Evolutionary conservation across 495 filamentous ascomycete species (phyloP), one percentile per base, ranked within the genome.

Genomic region (Chaetomium tenue): DNA sequence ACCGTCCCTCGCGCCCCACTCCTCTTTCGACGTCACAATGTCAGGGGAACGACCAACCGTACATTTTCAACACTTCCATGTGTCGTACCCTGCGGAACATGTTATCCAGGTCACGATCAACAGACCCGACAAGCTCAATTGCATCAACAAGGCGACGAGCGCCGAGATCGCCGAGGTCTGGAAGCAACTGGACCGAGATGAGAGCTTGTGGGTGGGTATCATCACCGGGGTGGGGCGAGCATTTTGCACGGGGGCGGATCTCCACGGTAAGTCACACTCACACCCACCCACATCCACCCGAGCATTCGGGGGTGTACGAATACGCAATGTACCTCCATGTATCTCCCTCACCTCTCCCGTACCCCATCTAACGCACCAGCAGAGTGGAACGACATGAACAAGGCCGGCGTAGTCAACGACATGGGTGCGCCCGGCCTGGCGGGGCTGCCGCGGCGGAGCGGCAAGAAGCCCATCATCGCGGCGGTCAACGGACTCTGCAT

Each of bases 401-500:
- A 37, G 54, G 40, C 53, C 18, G 67, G 59, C 9, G 61, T 63
- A n/a, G 71, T 76, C 33, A 81, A 79, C 55, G 70, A 75, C 58
- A 81, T 81, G 75, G 72, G 73, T 0, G 72, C 79, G 0, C 78
- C 78, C 0, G 84, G 84, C 0, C 82, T 87, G 42, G 85, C 80
- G 9, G 84, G 81, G 0, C 72, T 88, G 2, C 81, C 81, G 13
- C 79, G 84, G 20, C 79, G 85, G 20, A 70, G 66, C 26, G 85
- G 81, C 18, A 78, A 80, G 61, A 87, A 87, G 61, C 90, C 90
- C 18, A 79, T 93, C 40, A 87, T 93, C 60, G 84, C 84, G 12
- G 90, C 90, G 6, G 87, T 92, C 33, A 88, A 91, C 70, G 90
- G 90, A n/a, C 71, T 87, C n/a, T 86, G 84, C 66, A 78, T 89